Conservation (phyloP, 176 grass and related monocot genomes). For the Zoysia japonica region DNA sequence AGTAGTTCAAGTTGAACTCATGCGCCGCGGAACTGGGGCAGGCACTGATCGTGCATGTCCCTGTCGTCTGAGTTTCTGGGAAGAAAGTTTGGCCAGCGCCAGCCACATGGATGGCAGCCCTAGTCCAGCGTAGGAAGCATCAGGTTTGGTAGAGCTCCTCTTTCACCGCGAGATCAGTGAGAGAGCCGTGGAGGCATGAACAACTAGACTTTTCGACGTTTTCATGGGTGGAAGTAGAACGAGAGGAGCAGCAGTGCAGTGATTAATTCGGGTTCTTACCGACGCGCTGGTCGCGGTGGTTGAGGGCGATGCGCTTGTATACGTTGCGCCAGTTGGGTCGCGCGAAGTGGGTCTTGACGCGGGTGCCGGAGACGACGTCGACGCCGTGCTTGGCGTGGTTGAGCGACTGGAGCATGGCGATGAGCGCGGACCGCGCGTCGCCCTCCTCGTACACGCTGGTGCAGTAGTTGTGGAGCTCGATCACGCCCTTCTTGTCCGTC, state of each 20-base stretch:
- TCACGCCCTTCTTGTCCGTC: constrained; percentile 69
- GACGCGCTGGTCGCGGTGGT: constrained; percentile 66
- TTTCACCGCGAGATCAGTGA: neutral
- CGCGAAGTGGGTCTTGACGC: constrained; percentile 93
- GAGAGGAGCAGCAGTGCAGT: neutral
- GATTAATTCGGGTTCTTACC: constrained; percentile 37
- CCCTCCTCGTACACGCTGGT: constrained; percentile 97
- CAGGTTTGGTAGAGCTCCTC: constrained; percentile 28
- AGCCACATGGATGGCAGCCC: too few species aligned
- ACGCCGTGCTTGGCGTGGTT: constrained; percentile 84
- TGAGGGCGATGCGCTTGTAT: constrained; percentile 79
- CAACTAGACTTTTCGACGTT: neutral
- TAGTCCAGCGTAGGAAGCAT: too few species aligned
- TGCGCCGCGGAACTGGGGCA: neutral
- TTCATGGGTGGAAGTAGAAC: too few species aligned
- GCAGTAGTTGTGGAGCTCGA: constrained; percentile 97
- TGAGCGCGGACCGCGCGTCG: constrained; percentile 81
- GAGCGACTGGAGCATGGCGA: constrained; percentile 93
- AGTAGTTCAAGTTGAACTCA: constrained; percentile 20
- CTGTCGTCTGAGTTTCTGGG: neutral
- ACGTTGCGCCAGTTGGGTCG: constrained; percentile 87
- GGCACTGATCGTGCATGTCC: constrained; percentile 25
- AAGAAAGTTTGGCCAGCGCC: too few species aligned
- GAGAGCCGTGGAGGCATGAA: constrained; percentile 16
- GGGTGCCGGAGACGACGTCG: constrained; percentile 81